phyloP scores from a whole-genome alignment of 768 basidiomycete species.

The Auricularia auricula-judae region DNA sequence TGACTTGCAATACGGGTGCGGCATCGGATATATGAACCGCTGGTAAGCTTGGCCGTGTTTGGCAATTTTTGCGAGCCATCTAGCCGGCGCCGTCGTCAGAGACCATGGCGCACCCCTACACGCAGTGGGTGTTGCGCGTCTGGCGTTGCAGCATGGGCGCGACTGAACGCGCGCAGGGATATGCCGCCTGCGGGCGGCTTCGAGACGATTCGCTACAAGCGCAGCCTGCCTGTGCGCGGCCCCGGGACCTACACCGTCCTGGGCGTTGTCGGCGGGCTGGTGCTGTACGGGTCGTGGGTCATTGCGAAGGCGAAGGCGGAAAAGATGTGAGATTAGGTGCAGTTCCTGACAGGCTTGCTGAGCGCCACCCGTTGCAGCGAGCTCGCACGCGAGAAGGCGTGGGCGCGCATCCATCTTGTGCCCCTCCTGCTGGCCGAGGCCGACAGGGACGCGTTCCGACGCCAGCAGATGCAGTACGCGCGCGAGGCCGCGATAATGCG shows the following conservation, averaged over 20 bases:
- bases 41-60: slow-evolving; percentile 1
- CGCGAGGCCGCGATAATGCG: slow-evolving; percentile 91
- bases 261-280: slow-evolving; percentile 74
- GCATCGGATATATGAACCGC: not conserved
- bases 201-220: slow-evolving; percentile 86
- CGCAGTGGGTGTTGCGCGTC: slow-evolving; percentile 39
- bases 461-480: slow-evolving; percentile 62
- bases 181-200: slow-evolving; percentile 94
- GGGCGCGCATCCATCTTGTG: slow-evolving; percentile 91
- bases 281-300: slow-evolving; percentile 85
- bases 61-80: not conserved
- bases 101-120: slow-evolving; percentile 43
- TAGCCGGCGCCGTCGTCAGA: not conserved
- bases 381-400: slow-evolving; percentile 82
- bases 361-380: slow-evolving; percentile 45
- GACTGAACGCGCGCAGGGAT: slow-evolving; percentile 44
- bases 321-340: slow-evolving; percentile 61
- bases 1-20: slow-evolving; percentile 2
- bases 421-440: slow-evolving; percentile 88
- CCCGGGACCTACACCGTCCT: slow-evolving; percentile 80
- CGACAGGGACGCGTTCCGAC: slow-evolving; percentile 81
- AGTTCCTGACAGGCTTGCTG: slow-evolving; percentile 11
- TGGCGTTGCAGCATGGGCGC: slow-evolving; percentile 9
- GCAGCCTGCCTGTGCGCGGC: slow-evolving; percentile 84
- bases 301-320: slow-evolving; percentile 86